phyloP scores from a whole-genome alignment of 164 flowering plant genomes.

The Nelumbo lutea region DNA sequence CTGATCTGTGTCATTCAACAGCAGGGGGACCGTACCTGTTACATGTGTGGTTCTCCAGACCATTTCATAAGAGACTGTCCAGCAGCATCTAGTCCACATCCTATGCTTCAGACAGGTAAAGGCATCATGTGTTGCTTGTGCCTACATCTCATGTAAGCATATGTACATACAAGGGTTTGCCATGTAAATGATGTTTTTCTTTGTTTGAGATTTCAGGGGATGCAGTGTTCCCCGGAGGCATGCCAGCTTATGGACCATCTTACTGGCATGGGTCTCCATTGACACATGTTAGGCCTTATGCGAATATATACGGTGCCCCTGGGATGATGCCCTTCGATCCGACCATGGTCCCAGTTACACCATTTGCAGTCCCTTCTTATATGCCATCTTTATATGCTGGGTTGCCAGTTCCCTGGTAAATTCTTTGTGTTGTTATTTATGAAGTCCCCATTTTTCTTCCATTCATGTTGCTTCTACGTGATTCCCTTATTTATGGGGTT shows the following conservation, averaged over 20 bases:
- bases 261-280: slow-evolving; percentile 46
- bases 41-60: slow-evolving; percentile 72
- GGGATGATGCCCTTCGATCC: slow-evolving; percentile 50
- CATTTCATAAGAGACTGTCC: slow-evolving; percentile 77
- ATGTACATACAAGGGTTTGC: not conserved
- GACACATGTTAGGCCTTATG: slow-evolving; percentile 37
- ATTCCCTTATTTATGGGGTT: not conserved
- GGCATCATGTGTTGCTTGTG: not conserved
- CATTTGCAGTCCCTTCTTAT: slow-evolving; percentile 40
- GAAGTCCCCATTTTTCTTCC: not conserved
- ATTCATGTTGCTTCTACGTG: not conserved
- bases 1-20: slow-evolving; percentile 10
- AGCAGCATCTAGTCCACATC: slow-evolving; percentile 32
- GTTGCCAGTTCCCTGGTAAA: slow-evolving; percentile 42
- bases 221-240: slow-evolving; percentile 27
- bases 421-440: not conserved
- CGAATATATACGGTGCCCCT: slow-evolving; percentile 39
- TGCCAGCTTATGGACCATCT: slow-evolving; percentile 37
- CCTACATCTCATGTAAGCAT: not conserved
- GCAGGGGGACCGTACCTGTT: slow-evolving; percentile 63
- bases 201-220: slow-evolving; percentile 24
- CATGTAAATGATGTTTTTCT: not conserved
- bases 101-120: slow-evolving; percentile 47
- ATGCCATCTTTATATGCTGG: slow-evolving; percentile 42
- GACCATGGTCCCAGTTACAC: slow-evolving; percentile 37